Base-by-base conservation (phyloP, 2,329 filamentous ascomycete genomes). In the Stemphylium lycopersici region DNA sequence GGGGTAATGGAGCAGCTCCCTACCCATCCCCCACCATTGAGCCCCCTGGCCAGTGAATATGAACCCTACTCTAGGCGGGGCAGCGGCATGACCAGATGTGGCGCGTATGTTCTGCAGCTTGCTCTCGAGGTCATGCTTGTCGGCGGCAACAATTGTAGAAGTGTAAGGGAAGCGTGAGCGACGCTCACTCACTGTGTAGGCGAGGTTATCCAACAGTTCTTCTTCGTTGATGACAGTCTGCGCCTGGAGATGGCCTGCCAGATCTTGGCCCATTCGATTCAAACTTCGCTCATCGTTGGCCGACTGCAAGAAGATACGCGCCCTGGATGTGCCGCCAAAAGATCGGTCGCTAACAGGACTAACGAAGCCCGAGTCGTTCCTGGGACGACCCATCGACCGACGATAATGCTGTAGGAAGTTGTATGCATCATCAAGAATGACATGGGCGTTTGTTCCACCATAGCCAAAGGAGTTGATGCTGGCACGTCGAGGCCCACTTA, bases 31-130 rank as follows among this genome's bases (percentile, higher is more conserved):
- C 1, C 52, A 50, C 73, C 75, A 80, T 36, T 78, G 76, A 1
- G 76, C 76, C 18, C 78, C 78, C 51, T 80, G 78, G 3, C 78
- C 78, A 0, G 77, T 78, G 53, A 80, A 79, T 0, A 80, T 63
- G 32, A 59, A 69, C 41, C 43, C 48, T 16, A 63, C 26, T 1
- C 44, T 18, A 11, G 50, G 52, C 7, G 48, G 18, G 13, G 26
- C 18, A 2, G 38, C 39, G 13, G 18, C 11, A 12, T 8, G 45
- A 11, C 16, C 22, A 7, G 47, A 44, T 11, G 18, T 4, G 26
- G 46, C 31, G n/a, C 26, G 18, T 6, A 37, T 15, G 10, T 39
- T 34, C 16, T 20, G 34, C 22, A 49, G n/a, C 38, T 37, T 47
- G 7, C 11, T 38, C 24, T 49, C 41, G 5, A 57, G 32, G 18